phyloP scores from a whole-genome alignment of 2,329 filamentous ascomycete species.

The Microdochium trichocladiopsis region DNA sequence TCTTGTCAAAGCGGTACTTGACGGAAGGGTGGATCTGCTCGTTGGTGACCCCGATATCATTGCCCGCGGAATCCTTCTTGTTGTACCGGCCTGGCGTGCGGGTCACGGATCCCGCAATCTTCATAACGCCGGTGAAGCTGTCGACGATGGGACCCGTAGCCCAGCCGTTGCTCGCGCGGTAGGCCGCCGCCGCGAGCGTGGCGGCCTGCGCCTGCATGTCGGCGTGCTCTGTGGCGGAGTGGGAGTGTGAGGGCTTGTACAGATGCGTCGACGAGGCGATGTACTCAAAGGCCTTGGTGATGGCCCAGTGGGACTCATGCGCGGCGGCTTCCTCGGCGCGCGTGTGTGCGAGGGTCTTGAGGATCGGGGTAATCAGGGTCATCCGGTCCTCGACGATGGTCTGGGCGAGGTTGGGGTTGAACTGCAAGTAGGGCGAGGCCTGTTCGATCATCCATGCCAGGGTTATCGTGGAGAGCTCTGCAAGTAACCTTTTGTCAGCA shows the following conservation, averaged over 20 bases:
- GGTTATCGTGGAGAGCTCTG: constrained; percentile 7
- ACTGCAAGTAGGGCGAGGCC: constrained; percentile 6
- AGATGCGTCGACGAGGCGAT: background rate
- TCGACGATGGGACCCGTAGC: constrained; percentile 7
- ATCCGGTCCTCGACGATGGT: constrained; percentile 4
- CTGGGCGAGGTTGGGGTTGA: constrained; percentile 1
- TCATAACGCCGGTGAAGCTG: constrained; percentile 3
- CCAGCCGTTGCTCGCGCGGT: constrained; percentile 6
- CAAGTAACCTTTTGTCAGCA: background rate
- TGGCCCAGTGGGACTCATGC: background rate
- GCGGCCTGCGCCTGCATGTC: background rate
- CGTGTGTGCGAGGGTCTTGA: background rate
- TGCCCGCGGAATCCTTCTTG: background rate
- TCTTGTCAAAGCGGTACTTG: constrained; percentile 3
- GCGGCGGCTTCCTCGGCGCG: background rate
- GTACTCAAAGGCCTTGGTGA: background rate
- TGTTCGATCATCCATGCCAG: constrained; percentile 10
- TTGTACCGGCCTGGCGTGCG: constrained; percentile 5
- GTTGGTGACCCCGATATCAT: constrained; percentile 2
- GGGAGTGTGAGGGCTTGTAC: background rate
- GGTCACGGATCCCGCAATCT: constrained; percentile 1
- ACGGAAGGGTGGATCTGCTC: constrained; percentile 7
- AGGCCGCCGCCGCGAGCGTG: background rate
- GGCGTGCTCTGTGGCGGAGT: constrained; percentile 2
- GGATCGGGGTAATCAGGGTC: constrained; percentile 2